A percentile compares a stretch with the other conserved stretches of the same genome.
phyloP scores from a whole-genome alignment of 805 yeast species.

The fission yeast (Schizosaccharomyces pombe) region DNA sequence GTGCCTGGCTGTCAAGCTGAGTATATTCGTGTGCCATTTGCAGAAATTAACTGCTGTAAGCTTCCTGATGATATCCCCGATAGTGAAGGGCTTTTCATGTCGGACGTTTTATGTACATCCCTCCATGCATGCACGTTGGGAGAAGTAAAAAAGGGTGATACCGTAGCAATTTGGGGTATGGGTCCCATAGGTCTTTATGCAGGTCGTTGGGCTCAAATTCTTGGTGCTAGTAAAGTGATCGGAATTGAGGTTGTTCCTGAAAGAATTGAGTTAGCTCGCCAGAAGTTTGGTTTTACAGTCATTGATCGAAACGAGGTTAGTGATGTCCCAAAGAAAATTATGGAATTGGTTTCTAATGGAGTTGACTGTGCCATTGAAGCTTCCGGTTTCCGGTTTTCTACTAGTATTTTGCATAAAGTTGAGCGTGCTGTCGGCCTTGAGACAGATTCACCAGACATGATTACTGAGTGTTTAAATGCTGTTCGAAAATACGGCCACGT shows the following conservation, averaged over 20 bases:
- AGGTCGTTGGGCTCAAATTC: constrained; percentile 8
- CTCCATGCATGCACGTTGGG: constrained; percentile 8
- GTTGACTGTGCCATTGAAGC: constrained; percentile 10
- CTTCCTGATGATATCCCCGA: constrained; percentile 17
- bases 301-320: constrained; percentile 3
- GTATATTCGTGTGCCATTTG: constrained; percentile 34
- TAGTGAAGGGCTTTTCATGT: constrained; percentile 8
- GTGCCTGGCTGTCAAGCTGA: constrained; percentile 42
- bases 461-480: constrained; percentile 8
- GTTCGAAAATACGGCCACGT: constrained; percentile 9
- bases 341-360: constrained; percentile 6
- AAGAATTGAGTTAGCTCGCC: constrained; percentile 8
- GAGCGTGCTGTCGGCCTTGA: constrained; percentile 6
- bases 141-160: constrained; percentile 7
- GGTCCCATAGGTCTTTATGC: constrained; percentile 6
- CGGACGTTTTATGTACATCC: constrained; percentile 10
- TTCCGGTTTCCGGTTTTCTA: constrained; percentile 6
- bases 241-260: constrained; percentile 9
- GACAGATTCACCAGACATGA: constrained; percentile 7
- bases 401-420: constrained; percentile 2
- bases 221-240: constrained; percentile 7
- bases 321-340: constrained; percentile 2
- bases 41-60: constrained; percentile 26
- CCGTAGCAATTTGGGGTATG: constrained; percentile 9
- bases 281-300: constrained; percentile 5